These are phyloP conservation scores for Hypoxylon sp. DNA, from an alignment of 2,329 filamentous ascomycete genomes.

Conservation along the genomic window DNA sequence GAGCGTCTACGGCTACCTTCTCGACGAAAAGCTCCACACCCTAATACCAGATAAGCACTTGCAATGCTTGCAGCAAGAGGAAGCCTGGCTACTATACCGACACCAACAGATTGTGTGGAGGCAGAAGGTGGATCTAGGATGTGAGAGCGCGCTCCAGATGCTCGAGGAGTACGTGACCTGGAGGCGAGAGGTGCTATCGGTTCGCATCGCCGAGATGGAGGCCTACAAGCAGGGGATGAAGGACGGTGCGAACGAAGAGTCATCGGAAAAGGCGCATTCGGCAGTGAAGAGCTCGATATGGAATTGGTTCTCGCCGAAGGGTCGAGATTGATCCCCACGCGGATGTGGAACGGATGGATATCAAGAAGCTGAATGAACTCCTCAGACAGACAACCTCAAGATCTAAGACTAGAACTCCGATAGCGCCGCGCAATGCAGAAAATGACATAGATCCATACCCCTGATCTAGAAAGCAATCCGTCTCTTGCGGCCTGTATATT, in stretches of 20 bases:
- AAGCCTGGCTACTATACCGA: background rate
- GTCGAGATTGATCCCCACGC: background rate
- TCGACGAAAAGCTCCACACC: slow-evolving; percentile 7
- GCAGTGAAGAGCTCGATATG: no score
- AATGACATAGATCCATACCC: slow-evolving; percentile 18
- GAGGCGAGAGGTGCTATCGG: slow-evolving; percentile 9
- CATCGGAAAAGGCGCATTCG: no score
- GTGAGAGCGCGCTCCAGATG: background rate
- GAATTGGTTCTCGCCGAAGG: background rate
- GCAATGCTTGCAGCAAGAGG: background rate
- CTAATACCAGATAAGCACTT: background rate
- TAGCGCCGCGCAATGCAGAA: slow-evolving; percentile 44
- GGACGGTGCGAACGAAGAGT: background rate
- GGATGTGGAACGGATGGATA: background rate
- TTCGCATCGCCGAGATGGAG: slow-evolving; percentile 12
- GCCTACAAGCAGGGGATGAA: slow-evolving; percentile 1
- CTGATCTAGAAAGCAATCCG: slow-evolving; percentile 72
- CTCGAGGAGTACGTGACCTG: slow-evolving; percentile 1
- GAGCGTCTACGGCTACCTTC: background rate
- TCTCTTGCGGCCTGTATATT: slow-evolving; percentile 92
- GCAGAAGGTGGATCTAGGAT: background rate
- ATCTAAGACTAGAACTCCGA: slow-evolving; percentile 26
- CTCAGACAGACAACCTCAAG: no score
- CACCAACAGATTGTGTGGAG: background rate
- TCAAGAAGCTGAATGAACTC: slow-evolving; percentile 2